These are phyloP conservation scores for Arachnopeziza araneosa DNA, from an alignment of 2,329 filamentous ascomycete genomes.

Conservation along the genomic window DNA sequence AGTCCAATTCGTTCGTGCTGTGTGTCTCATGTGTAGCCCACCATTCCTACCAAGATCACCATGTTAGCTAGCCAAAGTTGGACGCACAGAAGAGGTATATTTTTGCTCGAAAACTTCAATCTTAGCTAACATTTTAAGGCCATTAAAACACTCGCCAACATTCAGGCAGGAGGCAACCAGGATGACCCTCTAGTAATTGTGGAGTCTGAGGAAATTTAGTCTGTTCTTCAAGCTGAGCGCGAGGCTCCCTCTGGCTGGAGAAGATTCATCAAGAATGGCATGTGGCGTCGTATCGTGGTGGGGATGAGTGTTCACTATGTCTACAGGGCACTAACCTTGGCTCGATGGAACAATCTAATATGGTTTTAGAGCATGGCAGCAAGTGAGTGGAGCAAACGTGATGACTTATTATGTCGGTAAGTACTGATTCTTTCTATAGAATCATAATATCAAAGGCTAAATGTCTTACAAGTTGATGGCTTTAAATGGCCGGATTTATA, in stretches of 20 bases:
- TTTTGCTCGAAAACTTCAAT: slow-evolving; percentile 18
- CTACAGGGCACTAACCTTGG: background rate
- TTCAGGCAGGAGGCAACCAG: slow-evolving; percentile 50
- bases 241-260: slow-evolving; percentile 27
- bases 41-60: slow-evolving; percentile 43
- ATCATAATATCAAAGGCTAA: no score
- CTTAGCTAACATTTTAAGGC: slow-evolving; percentile 42
- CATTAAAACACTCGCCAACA: slow-evolving; percentile 43
- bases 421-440: no score
- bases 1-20: slow-evolving; percentile 41
- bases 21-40: slow-evolving; percentile 37
- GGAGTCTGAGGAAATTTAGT: slow-evolving; percentile 47
- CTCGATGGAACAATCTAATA: background rate
- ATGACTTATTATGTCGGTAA: slow-evolving; percentile 30
- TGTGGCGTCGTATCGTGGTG: slow-evolving; percentile 1
- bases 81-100: slow-evolving; percentile 24
- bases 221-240: background rate
- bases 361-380: background rate
- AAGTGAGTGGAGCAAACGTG: slow-evolving; percentile 1
- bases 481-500: slow-evolving; percentile 33
- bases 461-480: slow-evolving; percentile 25
- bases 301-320: background rate
- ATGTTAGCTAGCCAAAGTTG: slow-evolving; percentile 43
- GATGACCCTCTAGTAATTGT: slow-evolving; percentile 49
- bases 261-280: slow-evolving; percentile 30